Evolutionary conservation across 169 alveolate species (phyloP).

Genomic region (Theileria parva): DNA sequence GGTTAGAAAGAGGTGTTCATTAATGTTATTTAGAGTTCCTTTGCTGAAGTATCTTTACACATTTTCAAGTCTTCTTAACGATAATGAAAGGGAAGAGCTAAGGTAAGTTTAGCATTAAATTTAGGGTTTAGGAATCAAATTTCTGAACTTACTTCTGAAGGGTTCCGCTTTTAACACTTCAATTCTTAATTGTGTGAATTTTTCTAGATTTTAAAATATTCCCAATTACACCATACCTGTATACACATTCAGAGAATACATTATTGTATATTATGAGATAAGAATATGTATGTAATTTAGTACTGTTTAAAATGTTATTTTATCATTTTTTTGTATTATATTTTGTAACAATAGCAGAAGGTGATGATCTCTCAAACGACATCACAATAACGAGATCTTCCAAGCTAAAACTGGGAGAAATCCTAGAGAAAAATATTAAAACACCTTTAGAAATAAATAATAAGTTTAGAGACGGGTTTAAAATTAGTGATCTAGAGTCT

Average conservation of each 20-base stretch:
- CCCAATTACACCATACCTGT: background rate
- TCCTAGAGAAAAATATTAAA: background rate
- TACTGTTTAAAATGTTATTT: background rate
- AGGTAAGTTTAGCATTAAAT: background rate
- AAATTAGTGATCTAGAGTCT: background rate
- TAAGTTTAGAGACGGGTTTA: background rate
- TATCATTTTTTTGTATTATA: slow-evolving; percentile 3
- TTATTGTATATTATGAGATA: background rate
- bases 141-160: background rate
- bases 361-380: background rate
- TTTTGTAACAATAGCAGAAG: slow-evolving; percentile 4
- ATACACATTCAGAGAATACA: background rate
- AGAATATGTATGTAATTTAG: background rate
- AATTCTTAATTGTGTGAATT: background rate
- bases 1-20: background rate
- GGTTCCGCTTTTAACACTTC: background rate
- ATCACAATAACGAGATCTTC: background rate
- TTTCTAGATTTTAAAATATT: too few species aligned
- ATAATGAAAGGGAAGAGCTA: background rate
- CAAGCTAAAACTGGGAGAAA: background rate
- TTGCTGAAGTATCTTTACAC: background rate
- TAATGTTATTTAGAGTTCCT: background rate
- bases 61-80: background rate
- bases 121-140: background rate
- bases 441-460: background rate